A percentile compares a stretch with the other conserved stretches of the same genome.
These are phyloP conservation scores for Hymenoscyphus albidus DNA, from an alignment of 2,329 filamentous ascomycete species.

Conservation along the genomic window DNA sequence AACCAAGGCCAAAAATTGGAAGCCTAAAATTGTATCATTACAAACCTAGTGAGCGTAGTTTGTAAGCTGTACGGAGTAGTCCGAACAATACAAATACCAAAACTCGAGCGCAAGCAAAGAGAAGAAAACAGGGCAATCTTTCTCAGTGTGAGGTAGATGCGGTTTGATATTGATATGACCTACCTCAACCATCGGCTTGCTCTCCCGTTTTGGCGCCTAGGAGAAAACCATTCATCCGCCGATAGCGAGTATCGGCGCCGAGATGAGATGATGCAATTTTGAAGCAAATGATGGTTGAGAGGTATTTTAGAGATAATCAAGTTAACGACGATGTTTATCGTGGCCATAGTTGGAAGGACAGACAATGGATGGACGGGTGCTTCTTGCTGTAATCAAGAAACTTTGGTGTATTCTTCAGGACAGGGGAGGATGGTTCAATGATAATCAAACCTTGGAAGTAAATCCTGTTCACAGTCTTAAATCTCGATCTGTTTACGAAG, in stretches of 20 bases:
- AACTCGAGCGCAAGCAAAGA: not conserved
- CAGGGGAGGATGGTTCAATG: too few species aligned
- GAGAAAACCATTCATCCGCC: not conserved
- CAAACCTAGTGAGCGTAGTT: not conserved
- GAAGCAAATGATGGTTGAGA: not conserved
- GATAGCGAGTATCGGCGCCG: not conserved
- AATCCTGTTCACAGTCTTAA: too few species aligned
- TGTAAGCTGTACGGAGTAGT: not conserved
- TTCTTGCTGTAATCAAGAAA: too few species aligned
- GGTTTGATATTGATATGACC: not conserved
- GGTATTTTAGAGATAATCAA: too few species aligned
- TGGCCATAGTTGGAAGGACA: too few species aligned
- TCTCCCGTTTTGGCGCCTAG: not conserved
- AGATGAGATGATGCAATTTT: not conserved
- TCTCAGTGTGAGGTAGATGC: not conserved
- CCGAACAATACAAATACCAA: not conserved
- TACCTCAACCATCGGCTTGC: not conserved
- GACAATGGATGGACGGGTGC: too few species aligned
- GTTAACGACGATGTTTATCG: too few species aligned
- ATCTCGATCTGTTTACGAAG: too few species aligned
- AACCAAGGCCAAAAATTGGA: too few species aligned
- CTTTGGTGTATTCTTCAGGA: too few species aligned
- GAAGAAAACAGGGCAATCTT: not conserved
- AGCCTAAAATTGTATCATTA: not conserved
- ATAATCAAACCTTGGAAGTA: too few species aligned